Evolutionary conservation across 352 stramenopile genomes (phyloP).

Genomic region (Globisporangium uncinulatum): DNA sequence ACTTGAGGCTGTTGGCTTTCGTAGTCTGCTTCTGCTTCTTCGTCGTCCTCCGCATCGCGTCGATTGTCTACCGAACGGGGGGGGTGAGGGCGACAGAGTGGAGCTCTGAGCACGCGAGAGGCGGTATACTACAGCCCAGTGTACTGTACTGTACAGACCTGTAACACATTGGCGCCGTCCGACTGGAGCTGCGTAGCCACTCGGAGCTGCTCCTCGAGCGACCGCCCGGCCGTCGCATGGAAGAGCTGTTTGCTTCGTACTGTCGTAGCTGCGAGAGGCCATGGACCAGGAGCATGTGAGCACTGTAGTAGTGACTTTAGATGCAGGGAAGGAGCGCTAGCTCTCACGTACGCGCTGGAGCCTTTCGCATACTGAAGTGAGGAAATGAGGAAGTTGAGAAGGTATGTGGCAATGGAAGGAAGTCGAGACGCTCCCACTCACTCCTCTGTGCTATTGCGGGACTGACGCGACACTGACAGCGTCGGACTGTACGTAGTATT

Average conservation of each 20-base stretch:
- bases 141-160: constrained; percentile 20
- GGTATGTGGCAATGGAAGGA: too few species aligned
- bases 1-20: constrained; percentile 60
- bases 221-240: constrained; percentile 52
- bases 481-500: too few species aligned
- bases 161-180: constrained; percentile 42
- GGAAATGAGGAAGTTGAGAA: too few species aligned
- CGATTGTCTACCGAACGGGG: constrained; percentile 35
- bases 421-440: too few species aligned
- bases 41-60: constrained; percentile 56
- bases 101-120: too few species aligned
- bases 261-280: constrained; percentile 1
- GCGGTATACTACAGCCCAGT: too few species aligned
- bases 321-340: neutral
- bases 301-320: neutral
- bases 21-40: constrained; percentile 53
- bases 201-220: constrained; percentile 57
- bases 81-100: neutral
- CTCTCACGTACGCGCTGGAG: neutral
- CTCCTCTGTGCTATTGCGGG: too few species aligned
- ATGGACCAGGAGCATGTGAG: neutral
- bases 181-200: constrained; percentile 44
- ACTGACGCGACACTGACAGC: too few species aligned
- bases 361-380: neutral
- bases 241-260: constrained; percentile 53